Base-by-base conservation (phyloP, 1,139 yeast species). In the Geotrichum bryndzae region DNA sequence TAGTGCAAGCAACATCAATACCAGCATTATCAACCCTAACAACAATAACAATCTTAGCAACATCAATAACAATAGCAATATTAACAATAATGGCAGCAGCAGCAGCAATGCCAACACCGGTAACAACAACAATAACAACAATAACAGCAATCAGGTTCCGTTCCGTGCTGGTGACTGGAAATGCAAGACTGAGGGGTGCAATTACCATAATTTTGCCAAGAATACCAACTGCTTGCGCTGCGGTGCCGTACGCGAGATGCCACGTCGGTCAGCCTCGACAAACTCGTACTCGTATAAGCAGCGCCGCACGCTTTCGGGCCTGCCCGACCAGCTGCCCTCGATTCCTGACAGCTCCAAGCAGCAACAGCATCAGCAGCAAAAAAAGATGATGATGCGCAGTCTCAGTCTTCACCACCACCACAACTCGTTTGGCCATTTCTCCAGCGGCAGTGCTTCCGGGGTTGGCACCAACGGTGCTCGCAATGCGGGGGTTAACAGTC, bases 141-240 rank as follows among this genome's bases (percentile, higher is more conserved):
- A 51, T 8, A 41, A 29, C 56, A 46, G 56, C 13, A 76, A 78
- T 54, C 78, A 82, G 65, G 96, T 91, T 13, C 97, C 97, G 18
- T 92, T 92, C 75, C 83, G 97, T 69, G 97, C 97, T 1, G 97
- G 98, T 56, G 98, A 92, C 74, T 92, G 97, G 97, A 91, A 90
- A 73, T 91, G 97, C 78, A 77, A 82, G 38, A 83, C 82, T 66
- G 95, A 88, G 61, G 80, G 84, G 46, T 92, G 97, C 73, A 82
- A 85, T 57, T 92, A 91, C 73, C 97, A 92, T 74, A 92, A 92
- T 73, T 92, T 92, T 80, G 97, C 97, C 7, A 91, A 92, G 70
- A 92, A 92, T 73, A 79, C 89, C 65, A 85, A 86, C 64, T 91
- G 97, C 72, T 79, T 91, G 71, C 87, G 92, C 72, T 91, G 97